Evolutionary conservation across 495 filamentous ascomycete genomes (phyloP).

Genomic region (Annulohypoxylon bovei): DNA sequence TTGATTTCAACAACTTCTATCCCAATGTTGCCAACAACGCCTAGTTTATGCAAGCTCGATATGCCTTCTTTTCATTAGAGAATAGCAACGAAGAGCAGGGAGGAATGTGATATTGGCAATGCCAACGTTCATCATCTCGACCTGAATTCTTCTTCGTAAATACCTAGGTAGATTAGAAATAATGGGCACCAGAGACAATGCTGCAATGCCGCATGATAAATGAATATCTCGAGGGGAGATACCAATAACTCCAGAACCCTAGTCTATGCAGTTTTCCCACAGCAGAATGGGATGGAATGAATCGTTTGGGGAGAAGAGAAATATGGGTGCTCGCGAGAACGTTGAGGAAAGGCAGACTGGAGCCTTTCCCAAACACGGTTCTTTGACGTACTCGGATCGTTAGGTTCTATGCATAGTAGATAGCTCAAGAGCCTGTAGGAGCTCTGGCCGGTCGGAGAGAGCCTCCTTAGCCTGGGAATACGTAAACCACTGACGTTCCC

Average conservation of each 20-base stretch:
- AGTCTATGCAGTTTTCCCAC: conserved; percentile 44
- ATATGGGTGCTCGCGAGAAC: conserved; percentile 9
- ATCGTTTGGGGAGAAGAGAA: conserved; percentile 32
- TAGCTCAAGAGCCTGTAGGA: conserved; percentile 83
- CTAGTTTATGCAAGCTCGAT: conserved; percentile 47
- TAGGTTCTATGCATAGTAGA: conserved; percentile 70
- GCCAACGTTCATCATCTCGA: conserved; percentile 9
- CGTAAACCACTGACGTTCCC: conserved; percentile 86
- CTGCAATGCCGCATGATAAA: conserved; percentile 29
- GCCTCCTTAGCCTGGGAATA: conserved; percentile 82
- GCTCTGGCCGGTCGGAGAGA: conserved; percentile 82
- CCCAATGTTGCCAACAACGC: conserved; percentile 50
- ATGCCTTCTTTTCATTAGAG: conserved; percentile 35
- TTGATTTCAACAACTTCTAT: conserved; percentile 44
- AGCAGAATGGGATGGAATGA: conserved; percentile 28
- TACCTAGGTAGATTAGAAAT: conserved; percentile 10
- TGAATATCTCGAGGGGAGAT: conserved; percentile 34
- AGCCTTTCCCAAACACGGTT: neutral
- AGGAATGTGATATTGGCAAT: conserved; percentile 4
- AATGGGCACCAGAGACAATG: conserved; percentile 20
- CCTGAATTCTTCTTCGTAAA: neutral
- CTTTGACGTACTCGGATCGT: conserved; percentile 11
- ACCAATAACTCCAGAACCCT: conserved; percentile 45
- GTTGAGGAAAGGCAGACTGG: neutral
- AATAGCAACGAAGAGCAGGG: conserved; percentile 1